A percentile compares a stretch with the other conserved stretches of the same genome.
These are phyloP conservation scores for Phytophthora ohioensis DNA, from an alignment of 352 stramenopile species.

Conservation along the genomic window DNA sequence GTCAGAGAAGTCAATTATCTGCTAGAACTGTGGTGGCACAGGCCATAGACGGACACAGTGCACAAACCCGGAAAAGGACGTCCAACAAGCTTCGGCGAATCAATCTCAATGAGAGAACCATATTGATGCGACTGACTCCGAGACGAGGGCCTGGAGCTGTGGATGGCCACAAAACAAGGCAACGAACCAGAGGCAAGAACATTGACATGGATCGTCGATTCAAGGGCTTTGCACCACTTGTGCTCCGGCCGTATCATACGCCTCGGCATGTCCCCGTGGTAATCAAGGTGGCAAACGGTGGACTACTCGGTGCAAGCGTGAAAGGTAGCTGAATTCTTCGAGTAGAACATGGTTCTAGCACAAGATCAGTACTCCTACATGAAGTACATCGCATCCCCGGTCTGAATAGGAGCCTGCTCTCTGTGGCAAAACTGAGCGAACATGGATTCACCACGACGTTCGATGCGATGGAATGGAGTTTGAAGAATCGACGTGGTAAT, in stretches of 20 bases:
- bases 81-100: no score
- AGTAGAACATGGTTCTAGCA: no score
- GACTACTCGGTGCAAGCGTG: not conserved
- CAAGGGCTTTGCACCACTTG: conserved; percentile 4
- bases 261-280: conserved; percentile 3
- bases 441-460: conserved; percentile 10
- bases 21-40: no score
- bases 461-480: not conserved
- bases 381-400: conserved; percentile 6
- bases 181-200: no score
- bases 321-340: conserved; percentile 8
- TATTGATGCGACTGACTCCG: no score
- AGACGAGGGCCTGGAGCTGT: no score
- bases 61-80: no score
- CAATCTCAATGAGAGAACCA: no score
- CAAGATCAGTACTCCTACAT: not conserved
- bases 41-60: no score
- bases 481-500: not conserved
- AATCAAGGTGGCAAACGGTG: conserved; percentile 11
- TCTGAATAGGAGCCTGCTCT: conserved; percentile 4
- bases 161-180: no score
- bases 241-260: not conserved
- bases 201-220: conserved; percentile 1
- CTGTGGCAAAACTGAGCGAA: conserved; percentile 1
- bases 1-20: no score